Evolutionary conservation across 495 filamentous ascomycete species (phyloP), one percentile per base, ranked within the genome.

Genomic region (Aspergillus ellipticus): DNA sequence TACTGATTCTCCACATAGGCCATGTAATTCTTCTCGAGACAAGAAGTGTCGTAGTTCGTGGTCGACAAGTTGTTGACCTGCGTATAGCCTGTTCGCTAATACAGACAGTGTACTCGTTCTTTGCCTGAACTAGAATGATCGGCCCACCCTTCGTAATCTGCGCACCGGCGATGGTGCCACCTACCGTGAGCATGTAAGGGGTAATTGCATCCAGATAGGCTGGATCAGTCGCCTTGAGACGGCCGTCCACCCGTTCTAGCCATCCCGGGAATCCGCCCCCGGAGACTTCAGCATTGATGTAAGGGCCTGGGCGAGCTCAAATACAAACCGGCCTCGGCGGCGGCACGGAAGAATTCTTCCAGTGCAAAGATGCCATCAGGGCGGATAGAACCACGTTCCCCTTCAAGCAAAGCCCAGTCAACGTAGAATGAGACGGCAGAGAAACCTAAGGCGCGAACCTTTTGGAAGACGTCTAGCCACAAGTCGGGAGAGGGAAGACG

Each of bases 381-480:
- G 4, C 69, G 64, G 58, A 87, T 86, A 10, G 78, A 68, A 0
- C 85, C 86, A 8, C 73, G 82, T 53, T 84, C 78, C 13, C 84
- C 87, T 67, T 91, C 86, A 0, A 87, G 67, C 8, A 89, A 69
- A 10, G 82, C 85, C 88, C 85, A 92, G 58, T 89, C 76, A 2
- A 80, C 68, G 61, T 89, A 89, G 66, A 90, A 88, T 0, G 82
- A 86, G 11, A 88, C 84, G 4, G 76, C 73, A 41, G 81, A 87
- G 62, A 86, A 88, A 0, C 88, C 88, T 4, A 89, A 67, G n/a
- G 84, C 82, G 62, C 81, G 86, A 57, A 88, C 79, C 64, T 92
- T 90, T 62, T 89, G 82, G 58, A 92, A 85, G n/a, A 90, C 70
- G 60, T 90, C 88, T 21, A 85, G 75, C 79, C 82, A 89, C 3